Evolutionary conservation across 2,329 filamentous ascomycete species (phyloP).

Genomic region (Fusarium agapanthi): DNA sequence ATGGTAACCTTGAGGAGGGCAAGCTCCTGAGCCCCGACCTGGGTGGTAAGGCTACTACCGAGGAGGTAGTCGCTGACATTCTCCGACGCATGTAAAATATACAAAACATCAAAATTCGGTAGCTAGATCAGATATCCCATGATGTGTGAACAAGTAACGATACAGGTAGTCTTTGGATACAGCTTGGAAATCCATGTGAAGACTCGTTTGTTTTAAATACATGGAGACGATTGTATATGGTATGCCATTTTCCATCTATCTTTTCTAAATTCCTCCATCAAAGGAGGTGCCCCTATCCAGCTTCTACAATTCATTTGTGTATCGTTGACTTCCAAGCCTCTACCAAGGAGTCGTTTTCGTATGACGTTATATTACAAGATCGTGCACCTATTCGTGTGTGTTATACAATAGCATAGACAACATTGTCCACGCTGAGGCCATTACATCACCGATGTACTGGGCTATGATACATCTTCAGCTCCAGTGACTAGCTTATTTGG

Average conservation of each 20-base stretch:
- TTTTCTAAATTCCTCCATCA: constrained; percentile 11
- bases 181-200: constrained; percentile 1
- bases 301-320: constrained; percentile 23
- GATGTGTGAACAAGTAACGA: not conserved
- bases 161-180: not conserved
- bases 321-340: constrained; percentile 28
- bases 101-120: constrained; percentile 10
- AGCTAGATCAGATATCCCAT: constrained; percentile 1
- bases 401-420: constrained; percentile 35
- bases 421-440: constrained; percentile 4
- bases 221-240: constrained; percentile 38
- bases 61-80: constrained; percentile 88
- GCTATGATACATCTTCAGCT: not conserved
- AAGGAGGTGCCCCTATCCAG: not conserved
- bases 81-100: constrained; percentile 75
- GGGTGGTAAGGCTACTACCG: constrained; percentile 85
- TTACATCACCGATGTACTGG: constrained; percentile 4
- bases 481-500: constrained; percentile 52
- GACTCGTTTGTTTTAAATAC: constrained; percentile 11
- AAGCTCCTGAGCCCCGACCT: constrained; percentile 87
- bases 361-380: constrained; percentile 42
- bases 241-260: constrained; percentile 28
- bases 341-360: constrained; percentile 5
- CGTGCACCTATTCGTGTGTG: constrained; percentile 35
- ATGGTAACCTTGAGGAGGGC: constrained; percentile 86